Conservation (phyloP, 352 stramenopile genomes). For the Phytopythium boreale region DNA sequence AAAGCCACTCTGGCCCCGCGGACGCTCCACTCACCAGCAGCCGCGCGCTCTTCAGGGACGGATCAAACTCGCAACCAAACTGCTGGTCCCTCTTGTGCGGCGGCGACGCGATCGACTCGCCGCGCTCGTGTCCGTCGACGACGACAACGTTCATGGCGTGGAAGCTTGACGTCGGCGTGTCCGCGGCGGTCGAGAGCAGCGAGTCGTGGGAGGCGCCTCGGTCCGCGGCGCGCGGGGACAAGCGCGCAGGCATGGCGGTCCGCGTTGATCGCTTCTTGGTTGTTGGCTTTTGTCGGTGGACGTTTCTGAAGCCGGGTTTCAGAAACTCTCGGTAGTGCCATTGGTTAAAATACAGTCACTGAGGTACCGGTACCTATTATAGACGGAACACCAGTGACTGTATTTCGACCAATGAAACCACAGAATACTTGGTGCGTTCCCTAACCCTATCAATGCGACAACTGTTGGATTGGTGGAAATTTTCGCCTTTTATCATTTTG, state of each 20-base stretch:
- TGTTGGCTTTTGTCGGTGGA: neutral
- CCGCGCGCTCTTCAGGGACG: constrained; percentile 31
- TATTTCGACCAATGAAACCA: no score
- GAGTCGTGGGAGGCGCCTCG: constrained; percentile 1
- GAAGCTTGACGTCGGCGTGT: constrained; percentile 4
- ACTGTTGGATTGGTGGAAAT: no score
- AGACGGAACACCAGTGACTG: no score
- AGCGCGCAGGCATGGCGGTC: neutral
- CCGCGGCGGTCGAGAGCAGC: neutral
- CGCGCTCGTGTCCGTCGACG: neutral
- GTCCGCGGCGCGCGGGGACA: neutral
- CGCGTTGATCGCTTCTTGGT: neutral
- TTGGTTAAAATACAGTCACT: no score
- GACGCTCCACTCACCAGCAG: constrained; percentile 19
- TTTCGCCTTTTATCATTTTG: no score
- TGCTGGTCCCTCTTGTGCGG: constrained; percentile 10
- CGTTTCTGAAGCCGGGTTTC: no score
- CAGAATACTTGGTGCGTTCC: no score
- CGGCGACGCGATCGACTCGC: neutral
- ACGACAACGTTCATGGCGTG: constrained; percentile 10
- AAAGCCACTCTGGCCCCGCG: neutral
- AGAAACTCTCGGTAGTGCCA: no score
- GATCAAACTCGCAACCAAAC: constrained; percentile 40
- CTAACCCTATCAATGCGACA: no score
- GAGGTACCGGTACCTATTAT: no score